These are phyloP conservation scores for Corynascus novoguineensis DNA, from an alignment of 495 filamentous ascomycete genomes.

Conservation along the genomic window DNA sequence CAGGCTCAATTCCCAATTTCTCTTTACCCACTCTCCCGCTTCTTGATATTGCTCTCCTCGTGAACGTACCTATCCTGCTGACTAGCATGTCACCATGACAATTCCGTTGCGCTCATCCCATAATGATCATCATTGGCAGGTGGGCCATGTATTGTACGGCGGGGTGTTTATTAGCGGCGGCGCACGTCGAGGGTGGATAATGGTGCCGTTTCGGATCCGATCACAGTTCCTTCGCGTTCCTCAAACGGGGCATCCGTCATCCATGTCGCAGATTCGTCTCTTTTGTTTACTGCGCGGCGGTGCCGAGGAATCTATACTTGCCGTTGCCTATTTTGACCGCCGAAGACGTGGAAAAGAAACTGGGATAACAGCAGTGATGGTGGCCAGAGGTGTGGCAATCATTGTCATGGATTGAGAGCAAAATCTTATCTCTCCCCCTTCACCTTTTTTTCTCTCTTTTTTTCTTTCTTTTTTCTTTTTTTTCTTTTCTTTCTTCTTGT, in stretches of 20 bases:
- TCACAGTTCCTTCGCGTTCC: not conserved
- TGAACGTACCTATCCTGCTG: not conserved
- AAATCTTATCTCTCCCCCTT: no score
- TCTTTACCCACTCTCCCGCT: not conserved
- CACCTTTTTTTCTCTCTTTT: no score
- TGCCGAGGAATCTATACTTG: not conserved
- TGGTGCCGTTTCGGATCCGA: slow-evolving; percentile 4
- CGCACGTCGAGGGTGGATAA: no score
- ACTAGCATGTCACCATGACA: no score
- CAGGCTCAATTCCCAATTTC: not conserved
- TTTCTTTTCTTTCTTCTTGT: no score
- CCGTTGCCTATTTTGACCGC: not conserved
- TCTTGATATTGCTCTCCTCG: not conserved
- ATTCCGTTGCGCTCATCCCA: not conserved
- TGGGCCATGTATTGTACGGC: not conserved
- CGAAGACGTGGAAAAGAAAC: no score
- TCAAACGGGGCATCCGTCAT: not conserved
- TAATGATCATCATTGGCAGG: not conserved
- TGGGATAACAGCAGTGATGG: no score
- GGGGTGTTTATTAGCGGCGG: not conserved
- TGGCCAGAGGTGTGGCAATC: no score
- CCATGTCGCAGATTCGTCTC: not conserved
- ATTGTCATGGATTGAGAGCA: no score
- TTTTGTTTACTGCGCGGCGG: slow-evolving; percentile 1
- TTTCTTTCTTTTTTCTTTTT: no score